A percentile compares a stretch with the other conserved stretches of the same genome.
phyloP scores from a whole-genome alignment of 495 filamentous ascomycete species.

The Podospora pseudoanserina region DNA sequence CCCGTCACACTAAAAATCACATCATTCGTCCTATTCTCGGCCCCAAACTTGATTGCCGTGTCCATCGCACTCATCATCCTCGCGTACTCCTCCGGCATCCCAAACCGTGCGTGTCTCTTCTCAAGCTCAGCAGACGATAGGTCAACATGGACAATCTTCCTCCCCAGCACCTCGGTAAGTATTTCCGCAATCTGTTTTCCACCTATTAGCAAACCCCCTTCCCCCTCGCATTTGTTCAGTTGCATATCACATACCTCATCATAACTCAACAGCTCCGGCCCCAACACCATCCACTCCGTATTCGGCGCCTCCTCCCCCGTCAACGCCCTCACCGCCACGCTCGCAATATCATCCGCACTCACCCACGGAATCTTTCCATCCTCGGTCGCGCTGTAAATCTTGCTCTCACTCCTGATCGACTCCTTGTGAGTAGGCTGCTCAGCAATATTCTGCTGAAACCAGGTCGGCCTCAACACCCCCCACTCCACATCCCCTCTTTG shows the following conservation, averaged over 20 bases:
- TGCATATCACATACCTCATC: constrained; percentile 36
- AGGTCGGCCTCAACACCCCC: constrained; percentile 42
- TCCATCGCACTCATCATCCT: constrained; percentile 37
- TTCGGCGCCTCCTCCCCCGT: constrained; percentile 41
- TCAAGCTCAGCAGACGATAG: constrained; percentile 33
- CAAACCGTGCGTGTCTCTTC: constrained; percentile 21
- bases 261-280: constrained; percentile 45
- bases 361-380: constrained; percentile 47
- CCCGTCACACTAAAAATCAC: constrained; percentile 38
- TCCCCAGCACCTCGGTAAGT: constrained; percentile 36
- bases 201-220: neutral
- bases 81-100: constrained; percentile 37
- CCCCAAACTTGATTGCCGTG: constrained; percentile 32
- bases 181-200: constrained; percentile 39
- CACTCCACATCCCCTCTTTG: constrained; percentile 39
- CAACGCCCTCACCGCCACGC: constrained; percentile 42
- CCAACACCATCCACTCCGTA: constrained; percentile 44
- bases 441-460: constrained; percentile 44
- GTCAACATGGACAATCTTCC: constrained; percentile 44
- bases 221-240: neutral
- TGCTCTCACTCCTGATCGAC: constrained; percentile 40
- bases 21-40: constrained; percentile 42
- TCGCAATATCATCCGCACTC: constrained; percentile 47
- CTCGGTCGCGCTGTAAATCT: constrained; percentile 43
- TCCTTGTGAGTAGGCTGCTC: constrained; percentile 29